Conservation (phyloP, 2,329 filamentous ascomycete species). For the Pyrenophora seminiperda region DNA sequence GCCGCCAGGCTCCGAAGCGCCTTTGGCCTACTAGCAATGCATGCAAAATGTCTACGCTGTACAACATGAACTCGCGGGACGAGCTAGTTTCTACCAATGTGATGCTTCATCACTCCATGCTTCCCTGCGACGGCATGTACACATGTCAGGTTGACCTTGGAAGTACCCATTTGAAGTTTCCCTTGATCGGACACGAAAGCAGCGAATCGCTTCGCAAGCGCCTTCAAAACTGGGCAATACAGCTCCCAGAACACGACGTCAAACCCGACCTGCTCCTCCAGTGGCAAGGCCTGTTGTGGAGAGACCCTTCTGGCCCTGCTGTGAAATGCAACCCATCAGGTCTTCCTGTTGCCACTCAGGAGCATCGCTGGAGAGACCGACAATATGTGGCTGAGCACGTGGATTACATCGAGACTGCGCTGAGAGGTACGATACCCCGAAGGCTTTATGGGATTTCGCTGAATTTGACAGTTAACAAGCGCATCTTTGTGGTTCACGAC, state of each 20-base stretch:
- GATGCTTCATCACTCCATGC: too few relatives aligned
- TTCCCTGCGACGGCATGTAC: not conserved
- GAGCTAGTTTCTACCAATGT: not conserved
- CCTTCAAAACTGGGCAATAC: not conserved
- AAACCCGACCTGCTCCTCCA: not conserved
- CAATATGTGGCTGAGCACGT: conserved; percentile 3
- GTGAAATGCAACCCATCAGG: not conserved
- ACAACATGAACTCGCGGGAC: not conserved
- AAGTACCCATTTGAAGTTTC: not conserved
- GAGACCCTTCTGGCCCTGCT: not conserved
- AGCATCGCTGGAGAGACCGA: not conserved
- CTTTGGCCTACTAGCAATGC: not conserved
- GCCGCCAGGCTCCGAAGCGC: not conserved
- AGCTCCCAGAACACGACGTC: not conserved
- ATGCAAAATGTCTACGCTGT: not conserved
- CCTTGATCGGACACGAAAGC: conserved; percentile 5
- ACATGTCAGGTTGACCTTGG: not conserved
- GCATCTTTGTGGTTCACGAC: conserved; percentile 8
- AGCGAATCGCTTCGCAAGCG: conserved; percentile 5
- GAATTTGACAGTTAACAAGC: not conserved
- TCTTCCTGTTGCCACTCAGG: not conserved
- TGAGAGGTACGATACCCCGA: not conserved
- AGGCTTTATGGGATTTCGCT: too few relatives aligned
- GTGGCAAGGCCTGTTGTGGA: conserved; percentile 20
- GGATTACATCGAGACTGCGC: conserved; percentile 1